Base-by-base conservation (phyloP, 2,329 filamentous ascomycete species). In the Phyllosticta ampelicida region DNA sequence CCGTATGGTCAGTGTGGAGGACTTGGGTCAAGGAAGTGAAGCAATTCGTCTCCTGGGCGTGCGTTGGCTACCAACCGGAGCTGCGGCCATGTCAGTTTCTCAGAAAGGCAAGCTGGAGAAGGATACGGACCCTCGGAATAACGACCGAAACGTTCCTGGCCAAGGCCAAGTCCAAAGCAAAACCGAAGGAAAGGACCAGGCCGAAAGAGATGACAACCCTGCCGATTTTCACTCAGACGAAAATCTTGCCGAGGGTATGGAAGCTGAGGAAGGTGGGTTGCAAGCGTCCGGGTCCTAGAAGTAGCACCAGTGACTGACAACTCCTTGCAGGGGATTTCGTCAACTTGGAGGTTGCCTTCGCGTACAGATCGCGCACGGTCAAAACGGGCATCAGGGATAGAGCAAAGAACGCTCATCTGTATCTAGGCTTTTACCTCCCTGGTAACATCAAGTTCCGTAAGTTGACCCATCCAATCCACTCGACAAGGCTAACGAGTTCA, bases 11-110 rank as follows among this genome's bases (percentile, higher is more conserved):
- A 85, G 84, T 56, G 82, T 89, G 8, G 86, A 89, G 53, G 86
- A 90, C 62, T 80, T 90, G 60, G 86, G 86, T 0, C 86, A 90
- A 69, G 87, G 87, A 8, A 88, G 82, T 60, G 86, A 89, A 65
- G 77, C 84, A 0, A 65, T 90, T 44, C 80, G 86, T 1, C 85
- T 90, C 58, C 77, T 90, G 1, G 86, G 87, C 2, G 74, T 90
- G 44, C 77, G 84, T 54, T 89, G 86, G 84, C 74, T 90, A 2
- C 86, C 86, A 0, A 86, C 83, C 1, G 86, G 84, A 21, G 86
- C 86, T 11, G 86, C 86, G 4, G 80, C 81, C 19, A 74, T 80
- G 60, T 80, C 83, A 3, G 84, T 88, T 0, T 77, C 75, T 23
- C 66, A 77, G 10, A 77, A 84, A 56, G 85, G 86, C 1, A 77